Conservation (phyloP, 306 rosid species). For the Herpetospermum pedunculosum region DNA sequence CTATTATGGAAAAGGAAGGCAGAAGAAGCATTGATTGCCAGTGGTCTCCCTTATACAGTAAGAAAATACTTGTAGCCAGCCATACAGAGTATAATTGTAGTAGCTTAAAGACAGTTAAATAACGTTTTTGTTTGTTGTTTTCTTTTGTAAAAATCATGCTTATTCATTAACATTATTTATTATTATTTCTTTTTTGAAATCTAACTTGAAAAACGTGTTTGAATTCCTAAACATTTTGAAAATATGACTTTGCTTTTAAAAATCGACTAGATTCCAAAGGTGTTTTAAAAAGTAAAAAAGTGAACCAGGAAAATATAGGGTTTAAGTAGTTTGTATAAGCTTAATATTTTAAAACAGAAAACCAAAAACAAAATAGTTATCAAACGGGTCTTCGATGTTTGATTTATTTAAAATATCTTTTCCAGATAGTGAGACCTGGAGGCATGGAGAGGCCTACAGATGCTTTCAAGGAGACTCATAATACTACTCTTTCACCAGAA, state of each 20-base stretch:
- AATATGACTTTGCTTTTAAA: too few relatives aligned
- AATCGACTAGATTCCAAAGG: background rate
- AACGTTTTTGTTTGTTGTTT: background rate
- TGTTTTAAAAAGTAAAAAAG: background rate
- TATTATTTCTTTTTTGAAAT: background rate
- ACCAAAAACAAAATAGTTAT: background rate
- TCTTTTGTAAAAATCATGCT: background rate
- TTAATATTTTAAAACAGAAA: background rate
- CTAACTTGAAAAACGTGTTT: background rate
- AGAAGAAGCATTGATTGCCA: slow-evolving; percentile 80
- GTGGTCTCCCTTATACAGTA: slow-evolving; percentile 90
- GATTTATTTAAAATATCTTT: background rate
- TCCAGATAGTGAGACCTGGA: slow-evolving; percentile 98
- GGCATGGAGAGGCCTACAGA: slow-evolving; percentile 99
- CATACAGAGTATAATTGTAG: background rate
- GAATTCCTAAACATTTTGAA: too few relatives aligned
- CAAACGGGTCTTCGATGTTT: background rate
- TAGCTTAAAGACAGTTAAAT: background rate
- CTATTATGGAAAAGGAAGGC: slow-evolving; percentile 93
- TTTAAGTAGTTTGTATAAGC: background rate
- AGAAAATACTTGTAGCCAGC: slow-evolving; percentile 21
- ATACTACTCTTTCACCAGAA: slow-evolving; percentile 58
- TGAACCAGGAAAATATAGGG: background rate
- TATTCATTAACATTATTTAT: background rate
- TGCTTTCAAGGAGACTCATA: slow-evolving; percentile 91